phyloP scores from a whole-genome alignment of 768 basidiomycete species.

The Rossbeevera mucosa region DNA sequence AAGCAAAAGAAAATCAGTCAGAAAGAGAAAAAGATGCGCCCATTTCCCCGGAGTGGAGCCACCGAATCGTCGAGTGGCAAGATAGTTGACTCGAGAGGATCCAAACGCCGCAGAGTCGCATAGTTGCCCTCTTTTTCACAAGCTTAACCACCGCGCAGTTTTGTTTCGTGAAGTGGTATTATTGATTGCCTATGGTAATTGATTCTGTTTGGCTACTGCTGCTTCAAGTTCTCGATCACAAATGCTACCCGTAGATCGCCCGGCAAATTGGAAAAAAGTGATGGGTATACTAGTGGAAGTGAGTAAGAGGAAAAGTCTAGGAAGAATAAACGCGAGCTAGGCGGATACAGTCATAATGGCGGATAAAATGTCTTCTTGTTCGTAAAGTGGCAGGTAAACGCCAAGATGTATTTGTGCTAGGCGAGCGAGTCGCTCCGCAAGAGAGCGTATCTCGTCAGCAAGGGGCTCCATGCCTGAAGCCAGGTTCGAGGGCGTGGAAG shows the following conservation, averaged over 20 bases:
- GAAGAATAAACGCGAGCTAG: slow-evolving; percentile 13
- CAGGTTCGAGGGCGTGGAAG: slow-evolving; percentile 12
- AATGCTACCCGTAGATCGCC: slow-evolving; percentile 20
- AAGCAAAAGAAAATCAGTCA: slow-evolving; percentile 82
- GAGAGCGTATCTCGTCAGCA: slow-evolving; percentile 55
- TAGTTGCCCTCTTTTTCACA: slow-evolving; percentile 4
- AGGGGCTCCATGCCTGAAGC: slow-evolving; percentile 70
- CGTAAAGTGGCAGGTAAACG: slow-evolving; percentile 74
- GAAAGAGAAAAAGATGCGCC: slow-evolving; percentile 85
- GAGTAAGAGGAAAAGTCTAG: slow-evolving; percentile 22
- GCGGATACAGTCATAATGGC: slow-evolving; percentile 14
- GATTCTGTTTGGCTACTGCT: slow-evolving; percentile 25
- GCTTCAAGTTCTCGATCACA: slow-evolving; percentile 23
- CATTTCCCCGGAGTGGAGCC: slow-evolving; percentile 41
- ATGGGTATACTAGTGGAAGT: slow-evolving; percentile 25
- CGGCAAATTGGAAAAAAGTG: slow-evolving; percentile 27
- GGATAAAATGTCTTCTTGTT: slow-evolving; percentile 46
- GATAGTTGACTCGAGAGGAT: slow-evolving; percentile 6
- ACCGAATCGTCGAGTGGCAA: slow-evolving; percentile 9
- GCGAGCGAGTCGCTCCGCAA: slow-evolving; percentile 68
- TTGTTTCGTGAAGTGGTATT: slow-evolving; percentile 17
- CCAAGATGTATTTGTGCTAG: slow-evolving; percentile 71
- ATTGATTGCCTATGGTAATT: slow-evolving; percentile 28
- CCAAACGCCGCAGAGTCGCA: slow-evolving; percentile 23
- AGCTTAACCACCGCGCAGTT: neutral